A percentile compares a stretch with the other conserved stretches of the same genome.
Evolutionary conservation across 2,329 filamentous ascomycete species (phyloP).

Genomic region (Fusarium neocosmosporiellum): DNA sequence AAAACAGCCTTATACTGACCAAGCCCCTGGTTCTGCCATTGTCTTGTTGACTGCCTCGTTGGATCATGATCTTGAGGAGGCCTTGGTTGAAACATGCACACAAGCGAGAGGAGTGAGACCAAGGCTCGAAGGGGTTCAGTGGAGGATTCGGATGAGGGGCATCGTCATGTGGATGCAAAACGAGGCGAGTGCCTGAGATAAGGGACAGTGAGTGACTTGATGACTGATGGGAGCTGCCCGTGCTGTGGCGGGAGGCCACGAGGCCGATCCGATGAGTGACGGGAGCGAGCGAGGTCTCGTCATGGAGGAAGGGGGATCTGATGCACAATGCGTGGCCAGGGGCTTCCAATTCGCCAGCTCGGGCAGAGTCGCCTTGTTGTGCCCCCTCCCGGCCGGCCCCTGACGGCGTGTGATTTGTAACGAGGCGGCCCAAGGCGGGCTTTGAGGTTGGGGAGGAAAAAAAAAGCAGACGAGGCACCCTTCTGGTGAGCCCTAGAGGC

Average conservation of each 20-base stretch:
- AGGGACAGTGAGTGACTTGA: background rate
- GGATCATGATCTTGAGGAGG: background rate
- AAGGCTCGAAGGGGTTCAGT: background rate
- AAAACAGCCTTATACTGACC: slow-evolving; percentile 40
- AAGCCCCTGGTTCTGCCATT: slow-evolving; percentile 23
- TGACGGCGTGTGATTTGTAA: slow-evolving; percentile 25
- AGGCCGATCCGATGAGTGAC: background rate
- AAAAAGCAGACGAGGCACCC: slow-evolving; percentile 13
- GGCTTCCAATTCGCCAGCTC: slow-evolving; percentile 19
- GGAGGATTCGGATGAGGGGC: background rate
- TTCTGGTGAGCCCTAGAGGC: slow-evolving; percentile 4
- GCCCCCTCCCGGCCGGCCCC: slow-evolving; percentile 17
- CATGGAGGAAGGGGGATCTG: background rate
- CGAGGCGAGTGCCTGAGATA: background rate
- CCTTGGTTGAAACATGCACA: background rate
- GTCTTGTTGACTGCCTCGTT: background rate
- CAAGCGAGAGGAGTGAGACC: background rate
- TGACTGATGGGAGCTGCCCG: background rate
- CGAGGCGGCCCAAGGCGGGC: slow-evolving; percentile 4
- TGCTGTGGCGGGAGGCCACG: background rate
- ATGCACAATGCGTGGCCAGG: slow-evolving; percentile 20
- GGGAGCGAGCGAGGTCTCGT: background rate
- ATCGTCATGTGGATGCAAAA: background rate
- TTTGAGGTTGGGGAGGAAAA: background rate
- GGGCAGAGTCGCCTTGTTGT: slow-evolving; percentile 20